These are phyloP conservation scores for Leccinum barrowsii DNA, from an alignment of 768 basidiomycete species.

Conservation along the genomic window DNA sequence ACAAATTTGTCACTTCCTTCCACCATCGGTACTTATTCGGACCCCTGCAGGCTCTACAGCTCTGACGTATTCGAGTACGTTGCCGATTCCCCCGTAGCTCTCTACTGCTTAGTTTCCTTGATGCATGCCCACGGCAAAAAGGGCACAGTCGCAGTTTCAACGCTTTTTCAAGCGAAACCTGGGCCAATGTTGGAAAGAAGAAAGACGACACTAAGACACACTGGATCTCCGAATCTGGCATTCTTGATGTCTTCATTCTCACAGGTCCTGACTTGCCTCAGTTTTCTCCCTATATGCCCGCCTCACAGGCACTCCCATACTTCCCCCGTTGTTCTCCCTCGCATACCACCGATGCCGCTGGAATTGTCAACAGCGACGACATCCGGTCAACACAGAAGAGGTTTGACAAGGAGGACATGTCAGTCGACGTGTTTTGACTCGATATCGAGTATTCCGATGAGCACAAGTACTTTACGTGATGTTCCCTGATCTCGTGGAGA, in stretches of 20 bases:
- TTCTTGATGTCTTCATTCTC: slow-evolving; percentile 89
- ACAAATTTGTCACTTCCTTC: slow-evolving; percentile 85
- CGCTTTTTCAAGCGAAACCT: slow-evolving; percentile 86
- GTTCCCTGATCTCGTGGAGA: slow-evolving; percentile 95
- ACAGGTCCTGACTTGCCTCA: slow-evolving; percentile 85
- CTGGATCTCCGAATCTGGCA: slow-evolving; percentile 97
- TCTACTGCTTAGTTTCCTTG: slow-evolving; percentile 90
- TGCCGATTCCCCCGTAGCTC: slow-evolving; percentile 69
- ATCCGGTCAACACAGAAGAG: slow-evolving; percentile 77
- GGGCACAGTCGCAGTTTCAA: slow-evolving; percentile 91
- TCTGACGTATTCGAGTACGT: slow-evolving; percentile 96
- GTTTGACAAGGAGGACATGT: slow-evolving; percentile 94
- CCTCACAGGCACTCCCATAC: slow-evolving; percentile 79
- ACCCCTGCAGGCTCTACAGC: slow-evolving; percentile 87
- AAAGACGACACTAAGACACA: slow-evolving; percentile 77
- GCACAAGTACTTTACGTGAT: slow-evolving; percentile 93
- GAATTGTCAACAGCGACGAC: slow-evolving; percentile 89
- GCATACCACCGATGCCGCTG: slow-evolving; percentile 98
- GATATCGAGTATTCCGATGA: slow-evolving; percentile 95
- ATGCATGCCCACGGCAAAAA: slow-evolving; percentile 89
- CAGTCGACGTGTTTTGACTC: slow-evolving; percentile 95
- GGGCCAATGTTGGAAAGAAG: slow-evolving; percentile 79
- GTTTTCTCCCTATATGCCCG: slow-evolving; percentile 83
- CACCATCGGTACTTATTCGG: slow-evolving; percentile 73
- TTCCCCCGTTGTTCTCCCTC: slow-evolving; percentile 90